phyloP scores from a whole-genome alignment of 495 filamentous ascomycete species.

The Penicillium samsonianum region DNA sequence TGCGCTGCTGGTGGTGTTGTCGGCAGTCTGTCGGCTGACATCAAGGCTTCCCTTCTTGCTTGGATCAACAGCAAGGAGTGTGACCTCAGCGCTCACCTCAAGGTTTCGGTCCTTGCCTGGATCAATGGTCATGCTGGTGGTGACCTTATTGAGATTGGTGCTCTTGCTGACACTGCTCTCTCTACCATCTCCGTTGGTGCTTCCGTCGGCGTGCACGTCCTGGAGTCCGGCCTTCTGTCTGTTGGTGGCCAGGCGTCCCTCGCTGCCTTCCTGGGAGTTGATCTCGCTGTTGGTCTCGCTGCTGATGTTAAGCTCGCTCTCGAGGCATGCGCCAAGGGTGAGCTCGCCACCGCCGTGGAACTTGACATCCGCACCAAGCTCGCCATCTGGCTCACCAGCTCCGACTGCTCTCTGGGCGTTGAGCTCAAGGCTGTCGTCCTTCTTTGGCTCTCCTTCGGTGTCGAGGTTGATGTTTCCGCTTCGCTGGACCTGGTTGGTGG shows the following conservation, averaged over 20 bases:
- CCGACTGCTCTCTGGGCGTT: constrained; percentile 40
- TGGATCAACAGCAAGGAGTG: constrained; percentile 37
- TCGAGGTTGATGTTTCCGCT: constrained; percentile 31
- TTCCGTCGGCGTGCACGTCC: constrained; percentile 36
- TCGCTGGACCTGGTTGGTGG: constrained; percentile 32
- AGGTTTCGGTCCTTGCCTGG: constrained; percentile 40
- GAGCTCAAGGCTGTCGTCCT: constrained; percentile 46
- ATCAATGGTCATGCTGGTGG: constrained; percentile 33
- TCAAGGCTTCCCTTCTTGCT: constrained; percentile 37
- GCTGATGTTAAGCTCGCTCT: constrained; percentile 35
- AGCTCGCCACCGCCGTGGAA: constrained; percentile 33
- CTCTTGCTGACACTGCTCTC: constrained; percentile 34
- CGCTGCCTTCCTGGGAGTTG: constrained; percentile 39
- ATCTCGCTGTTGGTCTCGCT: constrained; percentile 31
- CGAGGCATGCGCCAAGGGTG: constrained; percentile 34
- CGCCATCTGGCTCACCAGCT: constrained; percentile 42
- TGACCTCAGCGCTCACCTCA: constrained; percentile 33
- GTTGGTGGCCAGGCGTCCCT: constrained; percentile 37
- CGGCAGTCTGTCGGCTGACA: constrained; percentile 35
- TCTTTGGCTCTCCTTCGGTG: constrained; percentile 45
- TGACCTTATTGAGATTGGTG: constrained; percentile 34
- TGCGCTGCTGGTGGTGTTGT: constrained; percentile 43
- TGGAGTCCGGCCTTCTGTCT: constrained; percentile 33
- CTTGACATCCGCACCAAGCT: constrained; percentile 37
- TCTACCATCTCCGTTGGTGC: constrained; percentile 40